Base-by-base conservation (phyloP, 2,329 filamentous ascomycete genomes). In the Fusarium subtropicale region DNA sequence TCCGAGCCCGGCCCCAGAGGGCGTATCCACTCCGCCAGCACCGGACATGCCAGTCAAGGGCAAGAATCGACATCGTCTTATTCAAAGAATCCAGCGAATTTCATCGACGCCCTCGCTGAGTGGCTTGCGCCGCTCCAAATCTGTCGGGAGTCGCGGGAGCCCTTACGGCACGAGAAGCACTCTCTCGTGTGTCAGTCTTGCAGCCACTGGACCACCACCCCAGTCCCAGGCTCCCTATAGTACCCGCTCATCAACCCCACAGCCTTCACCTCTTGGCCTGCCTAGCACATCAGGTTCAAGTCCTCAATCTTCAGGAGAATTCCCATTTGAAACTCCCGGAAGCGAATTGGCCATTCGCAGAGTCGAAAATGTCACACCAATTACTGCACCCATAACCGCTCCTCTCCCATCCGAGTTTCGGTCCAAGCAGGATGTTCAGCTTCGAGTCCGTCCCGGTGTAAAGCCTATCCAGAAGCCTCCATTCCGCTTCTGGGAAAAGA, bases 81-180 rank as follows among this genome's bases (percentile, higher is more conserved):
- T 97, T 20, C 89, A 90, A 67, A 88, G 90, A 33, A 85, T 97
- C 50, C 91, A 95, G 66, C 90, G 92, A 60, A 95, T 97, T 75
- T 90, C 92, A 13, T 97, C 93, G 0, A 93, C 91, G 9, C 90
- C 92, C 1, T 92, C 91, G 18, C 81, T 97, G 52, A 84, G 86
- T 41, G 87, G 87, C 60, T 79, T 89, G 56, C 86, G 88, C 58
- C 87, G 91, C 62, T 82, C 88, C 28, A 86, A 89, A 58, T 90
- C 92, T 9, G 86, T 88, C 60, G 90, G 87, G 74, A 91, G 90
- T 74, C 88, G 90, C 58, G 90, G 87, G 74, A 91, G 91, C 74
- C 88, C 90, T 12, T 90, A 93, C 84, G 81, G 88, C 69, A 78
- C 77, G 39, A 79, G 81, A n/a, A 81, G 80, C 46, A 84, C 81